Base-by-base conservation (phyloP, 148 eudicot genomes). In the Cornus suecica region DNA sequence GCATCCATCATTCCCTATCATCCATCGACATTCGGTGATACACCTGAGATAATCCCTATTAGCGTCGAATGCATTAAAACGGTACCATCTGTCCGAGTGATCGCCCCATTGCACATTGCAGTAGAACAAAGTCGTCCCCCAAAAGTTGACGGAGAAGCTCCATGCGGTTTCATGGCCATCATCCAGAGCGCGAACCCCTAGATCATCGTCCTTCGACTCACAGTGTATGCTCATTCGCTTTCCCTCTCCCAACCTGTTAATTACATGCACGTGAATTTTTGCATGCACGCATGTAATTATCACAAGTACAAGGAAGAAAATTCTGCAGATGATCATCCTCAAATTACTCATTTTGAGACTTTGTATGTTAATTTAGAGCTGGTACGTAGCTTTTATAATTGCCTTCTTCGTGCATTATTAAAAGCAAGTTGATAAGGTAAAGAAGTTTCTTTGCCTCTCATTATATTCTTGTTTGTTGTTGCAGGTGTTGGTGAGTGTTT, bases 121-220 rank as follows among this genome's bases (percentile, higher is more conserved):
- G 11, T 76, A 83, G 41, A 79, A 83, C 64, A 83, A 32, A 2
- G 83, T 80, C 25, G 86, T 72, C 15, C 68, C 75, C 80, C 80
- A 80, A 16, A 83, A 45, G 1, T 83, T 83, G 1, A 64, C 71
- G 0, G 56, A 5, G 30, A 83, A 83, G 15, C 72, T 76, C 86
- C 86, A 83, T 2, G 54, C 8, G 2, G 25, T 54, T 30, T 65
- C 76, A 0, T 26, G 5, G 3, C 68, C 80, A 4, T 61, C 72
- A 2, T 62, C 74, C 29, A 83, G 14, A 26, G 1, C 20, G 27
- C 25, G 71, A 42, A 9, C 10, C 2, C 86, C 86, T 10, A 83
- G 80, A 66, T 83, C 86, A 23, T 83, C 69, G 16, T 83, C 78
- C 0, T 41, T 52, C 5, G 86, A 83, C 9, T 22, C 75, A 41